Evolutionary conservation across 768 basidiomycete species (phyloP), one percentile per base, ranked within the genome.

Genomic region (Collybiopsis confluens): DNA sequence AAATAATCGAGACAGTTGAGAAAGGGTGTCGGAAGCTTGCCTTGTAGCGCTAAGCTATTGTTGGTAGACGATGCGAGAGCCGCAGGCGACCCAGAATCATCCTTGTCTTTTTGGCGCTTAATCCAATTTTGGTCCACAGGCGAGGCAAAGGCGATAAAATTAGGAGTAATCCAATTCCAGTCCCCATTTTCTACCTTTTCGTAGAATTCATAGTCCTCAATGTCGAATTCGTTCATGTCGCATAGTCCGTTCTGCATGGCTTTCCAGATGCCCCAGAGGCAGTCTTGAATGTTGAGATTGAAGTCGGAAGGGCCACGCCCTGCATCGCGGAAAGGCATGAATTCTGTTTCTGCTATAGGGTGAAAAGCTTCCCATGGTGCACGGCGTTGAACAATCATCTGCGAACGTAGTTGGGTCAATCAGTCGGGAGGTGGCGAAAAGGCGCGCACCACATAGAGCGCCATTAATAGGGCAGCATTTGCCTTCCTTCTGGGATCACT

Each of bases 141-240:
- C 0, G 92, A 94, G 3, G 95, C 95, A 61, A 98, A 96, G 10
- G 95, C 93, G 61, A 98, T 88, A 63, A 94, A 93, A 58, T 88
- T 81, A 1, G 91, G 90, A 0, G 91, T 92, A 70, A 93, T 78
- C 91, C 91, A 95, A 64, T 96, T 96, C 89, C 92, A 94, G 67
- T 95, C 93, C 13, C 91, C 90, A 63, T 93, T 92, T 70, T 93
- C 92, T 40, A 95, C 93, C 70, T 94, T 94, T 66, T 98, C 95
- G 67, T 94, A 96, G 65, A 75, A 88, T 68, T 94, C 92, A 65
- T 98, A 98, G 58, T 95, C 93, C 56, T 90, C 88, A 42, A 93
- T 82, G 63, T 85, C 89, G 70, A 98, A 98, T 60, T 91, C 90
- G 65, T 92, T 90, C 79, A 96, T 87, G 62, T 98, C 96, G 70